Percentiles rank a stretch among this genome's conserved stretches.
phyloP scores from a whole-genome alignment of 2,329 filamentous ascomycete species.

The Penicillium sp. region DNA sequence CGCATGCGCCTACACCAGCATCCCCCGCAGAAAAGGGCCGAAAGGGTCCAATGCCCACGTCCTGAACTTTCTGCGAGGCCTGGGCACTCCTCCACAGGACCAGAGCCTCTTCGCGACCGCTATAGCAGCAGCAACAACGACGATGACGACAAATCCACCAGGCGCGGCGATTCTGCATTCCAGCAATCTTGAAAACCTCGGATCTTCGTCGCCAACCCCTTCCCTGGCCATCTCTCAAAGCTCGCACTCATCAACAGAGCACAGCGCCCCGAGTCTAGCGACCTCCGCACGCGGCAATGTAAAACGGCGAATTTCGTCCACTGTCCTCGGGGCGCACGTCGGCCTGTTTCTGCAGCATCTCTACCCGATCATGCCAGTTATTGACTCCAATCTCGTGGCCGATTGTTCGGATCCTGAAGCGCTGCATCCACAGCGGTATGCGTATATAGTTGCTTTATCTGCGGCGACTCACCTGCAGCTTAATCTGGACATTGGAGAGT shows the following conservation, averaged over 20 bases:
- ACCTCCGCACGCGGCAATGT: background rate
- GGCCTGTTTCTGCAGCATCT: constrained; percentile 6
- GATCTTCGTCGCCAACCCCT: background rate
- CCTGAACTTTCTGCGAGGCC: constrained; percentile 2
- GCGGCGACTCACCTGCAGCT: constrained; percentile 9
- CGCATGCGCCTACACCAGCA: constrained; percentile 8
- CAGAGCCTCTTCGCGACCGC: background rate
- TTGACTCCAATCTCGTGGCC: constrained; percentile 1
- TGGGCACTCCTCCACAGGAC: background rate
- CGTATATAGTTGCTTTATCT: constrained; percentile 5
- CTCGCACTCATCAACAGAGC: background rate
- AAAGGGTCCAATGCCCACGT: constrained; percentile 5
- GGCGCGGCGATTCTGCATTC: too few species aligned
- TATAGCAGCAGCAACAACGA: background rate
- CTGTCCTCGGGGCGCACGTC: constrained; percentile 7
- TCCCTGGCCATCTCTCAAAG: constrained; percentile 5
- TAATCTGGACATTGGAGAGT: constrained; percentile 7
- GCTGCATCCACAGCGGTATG: constrained; percentile 4
- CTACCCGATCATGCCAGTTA: constrained; percentile 8
- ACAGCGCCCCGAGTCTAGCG: background rate
- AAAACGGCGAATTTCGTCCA: constrained; percentile 2
- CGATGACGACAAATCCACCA: constrained; percentile 1
- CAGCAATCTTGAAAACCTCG: background rate
- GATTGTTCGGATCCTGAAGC: constrained; percentile 3
- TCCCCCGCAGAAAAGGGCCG: constrained; percentile 4